A percentile compares a stretch with the other conserved stretches of the same genome.
phyloP scores from a whole-genome alignment of 495 filamentous ascomycete species.

The Penicillium odoratum region DNA sequence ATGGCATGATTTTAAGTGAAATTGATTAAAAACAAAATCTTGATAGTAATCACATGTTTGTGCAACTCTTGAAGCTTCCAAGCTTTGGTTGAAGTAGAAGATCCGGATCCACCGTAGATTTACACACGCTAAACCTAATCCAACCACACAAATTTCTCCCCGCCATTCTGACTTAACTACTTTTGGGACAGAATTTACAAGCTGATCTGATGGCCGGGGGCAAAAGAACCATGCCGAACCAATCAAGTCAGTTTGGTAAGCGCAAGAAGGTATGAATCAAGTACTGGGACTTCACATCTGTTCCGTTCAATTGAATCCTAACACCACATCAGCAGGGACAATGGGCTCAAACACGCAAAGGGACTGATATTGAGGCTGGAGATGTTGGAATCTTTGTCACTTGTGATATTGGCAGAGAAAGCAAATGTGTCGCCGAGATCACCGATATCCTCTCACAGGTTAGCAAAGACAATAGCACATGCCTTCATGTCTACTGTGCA shows the following conservation, averaged over 20 bases:
- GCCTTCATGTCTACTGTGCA: background rate
- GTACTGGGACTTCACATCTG: conserved; percentile 2
- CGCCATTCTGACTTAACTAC: background rate
- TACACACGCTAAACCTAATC: conserved; percentile 11
- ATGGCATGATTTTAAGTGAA: background rate
- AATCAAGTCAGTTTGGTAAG: conserved; percentile 31
- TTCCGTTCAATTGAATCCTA: conserved; percentile 10
- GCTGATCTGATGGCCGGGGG: conserved; percentile 24
- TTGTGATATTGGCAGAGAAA: conserved; percentile 78
- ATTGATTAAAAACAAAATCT: background rate
- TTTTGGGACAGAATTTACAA: no score
- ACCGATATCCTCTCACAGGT: conserved; percentile 75
- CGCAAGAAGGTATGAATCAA: conserved; percentile 35
- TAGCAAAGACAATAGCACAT: conserved; percentile 10
- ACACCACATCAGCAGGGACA: conserved; percentile 27
- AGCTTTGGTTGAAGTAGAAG: background rate
- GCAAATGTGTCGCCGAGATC: conserved; percentile 72
- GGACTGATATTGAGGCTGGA: conserved; percentile 61
- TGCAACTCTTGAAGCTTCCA: background rate
- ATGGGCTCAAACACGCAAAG: conserved; percentile 26
- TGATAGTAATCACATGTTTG: background rate
- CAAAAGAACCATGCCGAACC: conserved; percentile 36
- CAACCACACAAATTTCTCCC: conserved; percentile 12
- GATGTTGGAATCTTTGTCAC: conserved; percentile 88
- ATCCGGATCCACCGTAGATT: conserved; percentile 5